Percentiles rank a stretch among this genome's conserved stretches.
These are phyloP conservation scores for Globisporangium okanoganense DNA, from an alignment of 352 stramenopile genomes.

Conservation along the genomic window DNA sequence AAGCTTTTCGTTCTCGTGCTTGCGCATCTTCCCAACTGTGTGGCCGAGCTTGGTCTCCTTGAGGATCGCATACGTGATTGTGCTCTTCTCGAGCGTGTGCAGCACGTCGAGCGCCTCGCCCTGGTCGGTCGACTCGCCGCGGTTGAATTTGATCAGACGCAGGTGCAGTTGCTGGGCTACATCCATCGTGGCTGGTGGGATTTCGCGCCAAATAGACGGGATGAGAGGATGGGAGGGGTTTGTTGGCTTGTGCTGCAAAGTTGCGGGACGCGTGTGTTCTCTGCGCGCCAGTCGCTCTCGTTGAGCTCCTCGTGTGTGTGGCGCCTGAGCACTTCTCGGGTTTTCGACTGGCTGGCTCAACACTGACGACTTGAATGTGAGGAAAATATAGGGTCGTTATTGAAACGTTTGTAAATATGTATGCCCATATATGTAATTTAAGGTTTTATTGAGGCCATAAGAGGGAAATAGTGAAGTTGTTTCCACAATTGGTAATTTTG, in stretches of 20 bases:
- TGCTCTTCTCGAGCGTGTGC: constrained; percentile 48
- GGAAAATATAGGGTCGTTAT: neutral
- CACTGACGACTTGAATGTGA: constrained; percentile 1
- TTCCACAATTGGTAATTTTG: neutral
- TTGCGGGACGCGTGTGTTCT: constrained; percentile 6
- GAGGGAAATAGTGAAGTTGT: neutral
- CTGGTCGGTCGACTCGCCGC: constrained; percentile 56
- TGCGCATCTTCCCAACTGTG: constrained; percentile 86
- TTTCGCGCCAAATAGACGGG: neutral
- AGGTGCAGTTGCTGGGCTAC: constrained; percentile 63
- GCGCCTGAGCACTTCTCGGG: constrained; percentile 10
- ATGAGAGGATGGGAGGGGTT: neutral
- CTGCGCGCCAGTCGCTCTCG: constrained; percentile 11
- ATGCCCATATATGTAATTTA: neutral
- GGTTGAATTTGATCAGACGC: constrained; percentile 69
- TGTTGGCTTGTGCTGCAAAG: neutral
- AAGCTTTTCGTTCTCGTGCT: constrained; percentile 84
- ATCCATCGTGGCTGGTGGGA: constrained; percentile 38
- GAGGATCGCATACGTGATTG: constrained; percentile 62
- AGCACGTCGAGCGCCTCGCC: constrained; percentile 58
- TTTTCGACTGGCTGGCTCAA: constrained; percentile 14
- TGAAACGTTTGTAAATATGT: neutral
- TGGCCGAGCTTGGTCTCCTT: constrained; percentile 85
- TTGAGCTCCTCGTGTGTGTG: constrained; percentile 3
- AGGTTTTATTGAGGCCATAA: neutral